phyloP scores from a whole-genome alignment of 495 filamentous ascomycete species.

The Xylaria flabelliformis region DNA sequence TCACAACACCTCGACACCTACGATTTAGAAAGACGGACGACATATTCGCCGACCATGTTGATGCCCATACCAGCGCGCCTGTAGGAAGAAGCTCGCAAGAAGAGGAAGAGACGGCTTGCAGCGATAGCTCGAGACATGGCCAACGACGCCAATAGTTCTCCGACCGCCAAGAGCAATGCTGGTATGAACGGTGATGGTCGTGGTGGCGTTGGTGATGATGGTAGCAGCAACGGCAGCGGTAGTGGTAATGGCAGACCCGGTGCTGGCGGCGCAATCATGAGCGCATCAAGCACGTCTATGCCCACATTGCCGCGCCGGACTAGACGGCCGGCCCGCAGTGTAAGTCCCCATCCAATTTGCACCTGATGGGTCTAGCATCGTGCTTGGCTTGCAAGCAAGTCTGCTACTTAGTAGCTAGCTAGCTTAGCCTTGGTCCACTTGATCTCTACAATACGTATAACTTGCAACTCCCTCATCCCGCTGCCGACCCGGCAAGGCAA shows the following conservation, averaged over 20 bases:
- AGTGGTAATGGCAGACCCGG: not conserved
- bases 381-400: not conserved
- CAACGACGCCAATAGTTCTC: not conserved
- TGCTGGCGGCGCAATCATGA: not conserved
- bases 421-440: not conserved
- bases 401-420: no score
- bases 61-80: constrained; percentile 26
- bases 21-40: constrained; percentile 2
- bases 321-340: constrained; percentile 20
- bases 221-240: not conserved
- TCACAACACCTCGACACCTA: not conserved
- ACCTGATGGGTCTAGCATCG: constrained; percentile 1
- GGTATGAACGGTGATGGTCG: not conserved
- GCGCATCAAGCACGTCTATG: not conserved
- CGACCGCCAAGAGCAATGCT: not conserved
- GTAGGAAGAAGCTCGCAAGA: constrained; percentile 27
- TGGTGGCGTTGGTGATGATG: no score
- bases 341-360: constrained; percentile 19
- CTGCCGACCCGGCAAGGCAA: constrained; percentile 15
- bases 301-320: constrained; percentile 24
- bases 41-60: constrained; percentile 11
- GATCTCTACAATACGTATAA: not conserved
- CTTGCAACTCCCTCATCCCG: not conserved
- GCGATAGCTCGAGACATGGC: not conserved
- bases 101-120: constrained; percentile 11